Evolutionary conservation across 2,329 filamentous ascomycete species (phyloP).

Genomic region (Aureobasidium sp.): DNA sequence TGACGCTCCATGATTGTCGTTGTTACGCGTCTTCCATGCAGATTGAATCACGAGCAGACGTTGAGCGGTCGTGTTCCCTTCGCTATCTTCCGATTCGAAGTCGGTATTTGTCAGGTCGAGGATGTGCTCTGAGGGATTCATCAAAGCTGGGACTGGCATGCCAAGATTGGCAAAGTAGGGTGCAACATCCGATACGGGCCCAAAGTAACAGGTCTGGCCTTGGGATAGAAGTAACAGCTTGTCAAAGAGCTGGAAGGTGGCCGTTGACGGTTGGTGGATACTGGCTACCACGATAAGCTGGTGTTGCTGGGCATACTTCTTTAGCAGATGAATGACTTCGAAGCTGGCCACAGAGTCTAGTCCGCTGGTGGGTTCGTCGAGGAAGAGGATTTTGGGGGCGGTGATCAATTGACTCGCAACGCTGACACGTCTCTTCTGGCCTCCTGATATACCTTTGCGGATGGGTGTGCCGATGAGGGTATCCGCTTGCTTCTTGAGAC

Average conservation of each 20-base stretch:
- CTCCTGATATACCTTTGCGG: conserved; percentile 71
- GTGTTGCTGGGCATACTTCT: conserved; percentile 53
- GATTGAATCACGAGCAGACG: conserved; percentile 27
- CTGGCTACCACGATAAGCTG: conserved; percentile 41
- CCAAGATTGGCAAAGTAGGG: conserved; percentile 56
- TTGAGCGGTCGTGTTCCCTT: not conserved
- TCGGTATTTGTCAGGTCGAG: conserved; percentile 71
- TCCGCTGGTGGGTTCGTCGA: conserved; percentile 76
- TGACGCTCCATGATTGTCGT: not conserved
- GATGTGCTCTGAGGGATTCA: conserved; percentile 70
- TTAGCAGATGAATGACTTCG: conserved; percentile 67
- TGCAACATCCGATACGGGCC: conserved; percentile 47
- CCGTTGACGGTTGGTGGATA: conserved; percentile 75
- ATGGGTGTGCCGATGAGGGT: conserved; percentile 72
- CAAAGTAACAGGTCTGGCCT: conserved; percentile 65
- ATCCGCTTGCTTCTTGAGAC: conserved; percentile 58
- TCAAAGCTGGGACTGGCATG: conserved; percentile 55
- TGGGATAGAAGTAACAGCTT: conserved; percentile 63
- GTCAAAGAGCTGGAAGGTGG: conserved; percentile 71
- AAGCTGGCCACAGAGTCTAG: conserved; percentile 67
- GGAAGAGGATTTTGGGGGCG: conserved; percentile 66
- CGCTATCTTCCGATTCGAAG: conserved; percentile 46
- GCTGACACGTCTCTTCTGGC: conserved; percentile 71
- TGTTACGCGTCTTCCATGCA: not conserved
- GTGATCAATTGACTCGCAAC: conserved; percentile 75